Evolutionary conservation across 2,329 filamentous ascomycete genomes (phyloP).

Genomic region (Ceratocystis albifundus): DNA sequence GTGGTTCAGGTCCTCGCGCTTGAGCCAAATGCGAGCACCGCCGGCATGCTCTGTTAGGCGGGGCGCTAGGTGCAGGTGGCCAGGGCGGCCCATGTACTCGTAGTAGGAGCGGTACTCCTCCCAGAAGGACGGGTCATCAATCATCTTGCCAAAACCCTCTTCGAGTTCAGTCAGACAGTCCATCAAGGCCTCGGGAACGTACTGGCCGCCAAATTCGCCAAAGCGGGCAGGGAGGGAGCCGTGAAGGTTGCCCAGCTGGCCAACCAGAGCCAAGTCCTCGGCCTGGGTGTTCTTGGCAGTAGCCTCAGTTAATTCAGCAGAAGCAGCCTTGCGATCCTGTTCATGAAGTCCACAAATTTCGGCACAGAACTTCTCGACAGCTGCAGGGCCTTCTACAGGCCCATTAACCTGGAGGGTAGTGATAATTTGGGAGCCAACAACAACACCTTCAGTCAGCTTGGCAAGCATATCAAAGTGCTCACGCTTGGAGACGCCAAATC

Average conservation of each 20-base stretch:
- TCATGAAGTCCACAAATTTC: constrained; percentile 44
- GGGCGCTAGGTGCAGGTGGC: constrained; percentile 79
- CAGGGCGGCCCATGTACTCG: constrained; percentile 91
- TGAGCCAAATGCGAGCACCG: constrained; percentile 93
- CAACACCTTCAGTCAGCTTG: constrained; percentile 78
- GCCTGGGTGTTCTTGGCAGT: constrained; percentile 51
- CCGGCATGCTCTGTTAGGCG: constrained; percentile 79
- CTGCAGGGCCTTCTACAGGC: constrained; percentile 42
- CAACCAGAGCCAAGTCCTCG: constrained; percentile 52
- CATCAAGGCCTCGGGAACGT: constrained; percentile 95
- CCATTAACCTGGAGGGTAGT: constrained; percentile 61
- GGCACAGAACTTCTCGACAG: constrained; percentile 75
- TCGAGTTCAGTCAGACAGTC: constrained; percentile 88
- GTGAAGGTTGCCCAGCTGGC: constrained; percentile 75
- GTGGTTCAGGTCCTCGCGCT: constrained; percentile 95
- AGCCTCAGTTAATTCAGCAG: constrained; percentile 41
- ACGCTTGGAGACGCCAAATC: constrained; percentile 89
- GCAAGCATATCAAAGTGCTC: constrained; percentile 86
- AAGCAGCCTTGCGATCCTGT: constrained; percentile 33
- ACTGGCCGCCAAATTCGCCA: constrained; percentile 92
- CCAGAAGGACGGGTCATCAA: constrained; percentile 86
- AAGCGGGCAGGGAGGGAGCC: constrained; percentile 73
- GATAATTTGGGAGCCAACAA: constrained; percentile 93
- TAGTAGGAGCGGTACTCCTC: constrained; percentile 94
- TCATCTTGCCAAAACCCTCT: constrained; percentile 76